Evolutionary conservation across 768 basidiomycete genomes (phyloP).

Genomic region (Suillus lakei): DNA sequence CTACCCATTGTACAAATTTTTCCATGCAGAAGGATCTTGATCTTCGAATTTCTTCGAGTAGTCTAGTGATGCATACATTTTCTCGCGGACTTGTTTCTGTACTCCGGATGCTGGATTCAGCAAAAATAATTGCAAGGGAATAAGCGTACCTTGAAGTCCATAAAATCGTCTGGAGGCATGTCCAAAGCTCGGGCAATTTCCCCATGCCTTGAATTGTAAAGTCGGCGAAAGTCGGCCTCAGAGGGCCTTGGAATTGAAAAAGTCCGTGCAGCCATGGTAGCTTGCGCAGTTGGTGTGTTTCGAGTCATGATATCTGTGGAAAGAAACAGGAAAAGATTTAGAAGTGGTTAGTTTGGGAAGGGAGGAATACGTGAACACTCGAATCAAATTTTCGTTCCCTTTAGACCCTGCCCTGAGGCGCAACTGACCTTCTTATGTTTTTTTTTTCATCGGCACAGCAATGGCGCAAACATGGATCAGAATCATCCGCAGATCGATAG

Average conservation of each 20-base stretch:
- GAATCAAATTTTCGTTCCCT: background rate
- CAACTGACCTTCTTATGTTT: background rate
- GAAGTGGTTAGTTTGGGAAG: background rate
- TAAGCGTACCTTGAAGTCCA: background rate
- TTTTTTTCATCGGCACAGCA: background rate
- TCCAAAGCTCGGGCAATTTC: background rate
- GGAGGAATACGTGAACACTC: background rate
- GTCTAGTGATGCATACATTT: background rate
- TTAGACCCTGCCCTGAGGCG: background rate
- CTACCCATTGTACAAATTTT: background rate
- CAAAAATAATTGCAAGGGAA: background rate
- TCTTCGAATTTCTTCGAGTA: background rate
- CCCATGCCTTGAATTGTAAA: background rate
- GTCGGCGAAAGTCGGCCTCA: background rate
- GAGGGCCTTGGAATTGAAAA: background rate
- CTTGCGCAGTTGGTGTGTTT: too few relatives aligned
- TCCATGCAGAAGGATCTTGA: background rate
- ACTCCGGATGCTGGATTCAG: background rate
- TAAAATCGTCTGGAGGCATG: background rate
- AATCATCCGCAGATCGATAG: background rate
- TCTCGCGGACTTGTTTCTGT: background rate
- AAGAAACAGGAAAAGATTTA: background rate
- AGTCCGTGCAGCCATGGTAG: background rate
- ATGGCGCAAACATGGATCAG: background rate
- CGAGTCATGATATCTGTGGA: background rate